Evolutionary conservation across 306 rosid species (phyloP).

Genomic region (Pterocarpus macrocarpus): DNA sequence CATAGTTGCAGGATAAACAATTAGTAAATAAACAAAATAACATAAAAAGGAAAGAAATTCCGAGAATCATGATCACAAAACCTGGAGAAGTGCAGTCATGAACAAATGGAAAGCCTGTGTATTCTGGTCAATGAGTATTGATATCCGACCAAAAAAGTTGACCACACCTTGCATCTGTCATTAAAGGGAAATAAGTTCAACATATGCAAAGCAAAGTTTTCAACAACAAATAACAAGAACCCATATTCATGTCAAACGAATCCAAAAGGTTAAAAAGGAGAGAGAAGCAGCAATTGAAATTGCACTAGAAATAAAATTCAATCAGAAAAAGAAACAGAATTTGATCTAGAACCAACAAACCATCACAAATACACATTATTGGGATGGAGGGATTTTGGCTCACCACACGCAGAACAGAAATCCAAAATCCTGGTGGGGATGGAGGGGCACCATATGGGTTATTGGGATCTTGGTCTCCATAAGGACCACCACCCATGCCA

Average conservation of each 20-base stretch:
- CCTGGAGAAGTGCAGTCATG: slow-evolving; percentile 99
- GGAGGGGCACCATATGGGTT: slow-evolving; percentile 88
- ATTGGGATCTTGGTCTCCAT: slow-evolving; percentile 95
- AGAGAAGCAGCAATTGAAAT: background rate
- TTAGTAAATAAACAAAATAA: background rate
- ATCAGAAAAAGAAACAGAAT: background rate
- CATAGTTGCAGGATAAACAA: slow-evolving; percentile 25
- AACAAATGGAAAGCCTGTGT: slow-evolving; percentile 98
- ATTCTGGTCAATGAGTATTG: slow-evolving; percentile 95
- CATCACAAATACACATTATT: background rate
- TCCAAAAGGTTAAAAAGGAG: background rate
- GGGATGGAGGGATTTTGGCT: slow-evolving; percentile 35
- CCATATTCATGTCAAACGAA: slow-evolving; percentile 19
- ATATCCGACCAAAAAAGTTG: slow-evolving; percentile 90
- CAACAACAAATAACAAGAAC: slow-evolving; percentile 9
- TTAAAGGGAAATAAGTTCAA: slow-evolving; percentile 37
- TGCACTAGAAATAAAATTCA: background rate
- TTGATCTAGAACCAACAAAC: background rate
- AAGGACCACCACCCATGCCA: slow-evolving; percentile 96
- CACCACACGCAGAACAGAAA: slow-evolving; percentile 88
- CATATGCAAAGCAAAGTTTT: slow-evolving; percentile 24
- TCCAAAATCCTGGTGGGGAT: slow-evolving; percentile 97
- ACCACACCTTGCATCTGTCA: slow-evolving; percentile 93
- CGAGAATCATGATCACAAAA: slow-evolving; percentile 45
- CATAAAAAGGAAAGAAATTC: slow-evolving; percentile 32